phyloP scores from a whole-genome alignment of 2,329 filamentous ascomycete genomes.

The Fusarium annulatum region DNA sequence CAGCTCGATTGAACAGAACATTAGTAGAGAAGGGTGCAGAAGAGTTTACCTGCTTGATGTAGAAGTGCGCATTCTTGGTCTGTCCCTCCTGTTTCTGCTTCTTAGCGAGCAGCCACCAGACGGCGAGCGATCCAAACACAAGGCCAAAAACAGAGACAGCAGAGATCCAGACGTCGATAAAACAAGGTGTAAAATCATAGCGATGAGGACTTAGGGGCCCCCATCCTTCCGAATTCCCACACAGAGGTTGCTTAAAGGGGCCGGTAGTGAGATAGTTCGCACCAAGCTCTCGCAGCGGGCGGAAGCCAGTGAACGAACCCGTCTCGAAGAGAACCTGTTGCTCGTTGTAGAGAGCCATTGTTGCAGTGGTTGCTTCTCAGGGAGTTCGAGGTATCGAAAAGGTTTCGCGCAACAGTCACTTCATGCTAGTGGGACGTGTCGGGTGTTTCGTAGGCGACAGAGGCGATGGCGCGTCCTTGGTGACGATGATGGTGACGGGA shows the following conservation, averaged over 20 bases:
- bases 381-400: constrained; percentile 4
- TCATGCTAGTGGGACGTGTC: constrained; percentile 37
- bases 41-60: constrained; percentile 81
- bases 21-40: not conserved
- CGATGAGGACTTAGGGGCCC: constrained; percentile 87
- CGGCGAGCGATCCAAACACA: constrained; percentile 77
- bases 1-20: constrained; percentile 15
- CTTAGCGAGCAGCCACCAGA: constrained; percentile 82
- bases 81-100: constrained; percentile 71
- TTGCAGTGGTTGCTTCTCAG: constrained; percentile 18
- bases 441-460: constrained; percentile 1
- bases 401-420: constrained; percentile 61
- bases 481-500: constrained; percentile 5
- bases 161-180: constrained; percentile 90
- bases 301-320: constrained; percentile 71
- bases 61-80: constrained; percentile 91
- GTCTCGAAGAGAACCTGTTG: constrained; percentile 65
- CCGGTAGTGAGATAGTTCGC: constrained; percentile 70
- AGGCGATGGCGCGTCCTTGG: constrained; percentile 30
- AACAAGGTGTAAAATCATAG: constrained; percentile 97
- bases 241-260: constrained; percentile 75
- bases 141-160: constrained; percentile 83
- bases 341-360: constrained; percentile 48
- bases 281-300: constrained; percentile 62
- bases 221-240: constrained; percentile 93